Conservation (phyloP, 106 monocot species). For the Iris macrosiphon region DNA sequence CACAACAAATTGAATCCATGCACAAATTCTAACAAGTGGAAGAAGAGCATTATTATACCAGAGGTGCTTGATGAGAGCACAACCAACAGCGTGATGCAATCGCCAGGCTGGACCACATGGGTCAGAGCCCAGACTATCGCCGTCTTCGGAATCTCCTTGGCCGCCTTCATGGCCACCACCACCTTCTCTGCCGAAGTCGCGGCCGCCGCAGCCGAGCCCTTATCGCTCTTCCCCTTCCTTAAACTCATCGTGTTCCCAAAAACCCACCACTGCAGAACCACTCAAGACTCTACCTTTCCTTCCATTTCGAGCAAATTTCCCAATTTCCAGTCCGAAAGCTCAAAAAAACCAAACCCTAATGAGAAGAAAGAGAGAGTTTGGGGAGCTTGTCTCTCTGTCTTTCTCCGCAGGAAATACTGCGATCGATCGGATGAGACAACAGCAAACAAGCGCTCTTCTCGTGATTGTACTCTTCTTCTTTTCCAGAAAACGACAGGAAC, state of each 20-base stretch:
- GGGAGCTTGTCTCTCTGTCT: no score
- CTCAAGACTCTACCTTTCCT: no score
- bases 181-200: no score
- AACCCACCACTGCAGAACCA: no score
- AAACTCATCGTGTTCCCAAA: no score
- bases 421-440: no score
- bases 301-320: no score
- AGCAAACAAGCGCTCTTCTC: slow-evolving; percentile 18
- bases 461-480: slow-evolving; percentile 16
- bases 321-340: no score
- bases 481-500: slow-evolving; percentile 26
- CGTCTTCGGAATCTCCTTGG: slow-evolving; percentile 72
- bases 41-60: slow-evolving; percentile 19
- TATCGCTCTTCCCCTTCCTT: slow-evolving; percentile 25
- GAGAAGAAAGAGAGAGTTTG: no score
- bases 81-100: slow-evolving; percentile 65
- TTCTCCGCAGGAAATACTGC: no score
- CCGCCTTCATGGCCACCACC: slow-evolving; percentile 77
- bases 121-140: slow-evolving; percentile 78
- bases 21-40: no score
- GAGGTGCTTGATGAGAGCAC: slow-evolving; percentile 54
- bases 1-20: not conserved
- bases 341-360: no score
- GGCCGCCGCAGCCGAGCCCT: slow-evolving; percentile 25
- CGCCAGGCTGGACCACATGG: slow-evolving; percentile 84